Evolutionary conservation across 495 filamentous ascomycete species (phyloP), one percentile per base, ranked within the genome.

Genomic region (Penicillium egyptiacum): DNA sequence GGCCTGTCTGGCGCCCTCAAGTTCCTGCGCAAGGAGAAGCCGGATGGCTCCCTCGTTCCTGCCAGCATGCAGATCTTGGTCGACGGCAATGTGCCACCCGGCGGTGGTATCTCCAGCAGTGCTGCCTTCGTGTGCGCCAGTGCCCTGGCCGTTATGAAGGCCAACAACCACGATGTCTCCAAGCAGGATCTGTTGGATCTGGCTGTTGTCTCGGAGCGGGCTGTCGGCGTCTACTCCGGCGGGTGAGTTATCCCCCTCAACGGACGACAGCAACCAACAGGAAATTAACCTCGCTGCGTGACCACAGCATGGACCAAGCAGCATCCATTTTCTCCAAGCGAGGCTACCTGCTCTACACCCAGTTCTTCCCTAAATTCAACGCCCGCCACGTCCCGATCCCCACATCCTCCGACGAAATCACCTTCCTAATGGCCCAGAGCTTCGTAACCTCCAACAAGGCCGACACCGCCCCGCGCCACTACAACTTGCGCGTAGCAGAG

Each of bases 401-500:
- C 19, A 81, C 85, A 41, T 87, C 90, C 14, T 77, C 83, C 25
- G 90, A 95, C 8, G 89, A 92, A 55, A 83, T 96, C 43, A 88
- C 85, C 56, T 98, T 98, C 74, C 79, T 98, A 55, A 90, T 96
- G 65, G 94, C 93, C 19, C 93, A 98, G 69, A 92, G 88, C 50
- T 96, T 96, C 70, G 89, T 98, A 52, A 85, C 88, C 37, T 88
- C 92, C 10, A 90, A 98, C 75, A 98, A 98, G 73, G 90, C 95
- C 68, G 88, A 92, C 33, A 96, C 92, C 0, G 94, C 87, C 0
- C 92, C 92, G 1, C 85, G 91, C 52, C 90, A 90, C 77, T 98
- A 98, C 79, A 98, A 98, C 72, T 85, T 98, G 6, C 88, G 94
- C 17, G 94, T 98, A 1, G 94, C 97, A 9, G 94, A 98, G 71